Conservation (phyloP, 2,329 filamentous ascomycete genomes). For the Colletotrichum gigasporum region DNA sequence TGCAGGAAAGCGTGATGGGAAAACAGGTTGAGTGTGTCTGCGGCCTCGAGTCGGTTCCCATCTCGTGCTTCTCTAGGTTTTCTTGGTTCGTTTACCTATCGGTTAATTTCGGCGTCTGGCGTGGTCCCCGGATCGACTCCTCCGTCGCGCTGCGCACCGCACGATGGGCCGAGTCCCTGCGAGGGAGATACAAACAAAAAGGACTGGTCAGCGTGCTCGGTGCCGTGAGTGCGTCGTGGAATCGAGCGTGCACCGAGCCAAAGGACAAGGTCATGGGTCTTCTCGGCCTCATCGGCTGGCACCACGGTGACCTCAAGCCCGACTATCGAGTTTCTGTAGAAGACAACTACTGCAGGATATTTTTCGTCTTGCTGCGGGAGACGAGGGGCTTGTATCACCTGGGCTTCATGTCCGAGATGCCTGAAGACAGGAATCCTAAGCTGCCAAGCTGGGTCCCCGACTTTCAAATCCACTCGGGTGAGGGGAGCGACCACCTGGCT, state of each 20-base stretch:
- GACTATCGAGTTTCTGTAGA: background rate
- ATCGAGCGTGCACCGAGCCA: background rate
- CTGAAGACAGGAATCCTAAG: background rate
- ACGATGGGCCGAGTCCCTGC: background rate
- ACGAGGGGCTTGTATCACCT: background rate
- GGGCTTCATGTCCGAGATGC: background rate
- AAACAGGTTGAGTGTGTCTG: background rate
- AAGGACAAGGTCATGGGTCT: slow-evolving; percentile 1
- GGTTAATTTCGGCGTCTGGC: background rate
- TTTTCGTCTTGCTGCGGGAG: background rate
- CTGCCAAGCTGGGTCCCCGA: background rate
- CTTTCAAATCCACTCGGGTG: background rate
- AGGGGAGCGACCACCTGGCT: background rate
- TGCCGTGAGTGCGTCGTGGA: background rate
- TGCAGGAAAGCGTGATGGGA: slow-evolving; percentile 24
- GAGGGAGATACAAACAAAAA: too few species aligned
- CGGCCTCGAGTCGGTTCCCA: background rate
- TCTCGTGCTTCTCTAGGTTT: background rate
- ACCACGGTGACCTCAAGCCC: background rate
- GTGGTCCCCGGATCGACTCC: background rate
- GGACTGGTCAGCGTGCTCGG: background rate
- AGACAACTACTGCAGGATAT: background rate
- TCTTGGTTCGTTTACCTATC: background rate
- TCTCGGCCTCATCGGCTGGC: background rate
- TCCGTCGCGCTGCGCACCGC: background rate